Evolutionary conservation across 2,329 filamentous ascomycete genomes (phyloP).

Genomic region (Cladosporium sp.): DNA sequence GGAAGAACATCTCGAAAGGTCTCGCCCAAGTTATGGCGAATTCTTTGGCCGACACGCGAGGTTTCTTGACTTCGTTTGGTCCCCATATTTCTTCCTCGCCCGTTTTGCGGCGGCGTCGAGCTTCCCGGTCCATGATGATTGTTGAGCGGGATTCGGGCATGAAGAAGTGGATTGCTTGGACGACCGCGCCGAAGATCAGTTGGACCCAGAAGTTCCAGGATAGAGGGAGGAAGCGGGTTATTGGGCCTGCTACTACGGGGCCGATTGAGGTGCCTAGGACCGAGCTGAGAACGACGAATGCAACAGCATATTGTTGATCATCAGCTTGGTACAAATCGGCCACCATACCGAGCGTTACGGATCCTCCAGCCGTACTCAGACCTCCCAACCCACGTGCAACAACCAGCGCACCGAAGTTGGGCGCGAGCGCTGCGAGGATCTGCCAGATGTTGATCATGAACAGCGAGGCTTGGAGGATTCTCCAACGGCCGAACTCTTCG

Average conservation of each 20-base stretch:
- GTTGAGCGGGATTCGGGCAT: conserved; percentile 62
- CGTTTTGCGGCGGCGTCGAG: conserved; percentile 67
- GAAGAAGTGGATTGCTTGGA: conserved; percentile 84
- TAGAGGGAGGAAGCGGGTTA: conserved; percentile 54
- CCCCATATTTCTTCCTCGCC: conserved; percentile 69
- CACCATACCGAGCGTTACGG: conserved; percentile 66
- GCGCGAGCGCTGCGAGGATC: conserved; percentile 65
- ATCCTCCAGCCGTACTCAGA: conserved; percentile 52
- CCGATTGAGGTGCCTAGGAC: conserved; percentile 39
- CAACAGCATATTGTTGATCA: conserved; percentile 74
- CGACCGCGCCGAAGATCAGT: conserved; percentile 70
- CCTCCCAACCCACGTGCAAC: conserved; percentile 73
- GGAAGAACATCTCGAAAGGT: conserved; percentile 68
- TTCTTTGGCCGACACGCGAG: conserved; percentile 37
- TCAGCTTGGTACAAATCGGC: conserved; percentile 68
- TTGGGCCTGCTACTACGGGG: conserved; percentile 30
- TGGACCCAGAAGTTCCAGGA: conserved; percentile 81
- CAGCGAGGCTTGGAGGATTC: conserved; percentile 64
- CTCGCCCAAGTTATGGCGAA: conserved; percentile 51
- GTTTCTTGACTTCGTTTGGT: conserved; percentile 69
- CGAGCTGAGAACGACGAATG: conserved; percentile 62
- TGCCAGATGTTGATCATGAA: conserved; percentile 61
- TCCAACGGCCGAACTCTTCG: conserved; percentile 63
- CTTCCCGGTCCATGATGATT: conserved; percentile 75
- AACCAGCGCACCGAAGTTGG: conserved; percentile 61